Base-by-base conservation (phyloP, 371 early-diverging fungal species). In the Mortierella sp. region DNA sequence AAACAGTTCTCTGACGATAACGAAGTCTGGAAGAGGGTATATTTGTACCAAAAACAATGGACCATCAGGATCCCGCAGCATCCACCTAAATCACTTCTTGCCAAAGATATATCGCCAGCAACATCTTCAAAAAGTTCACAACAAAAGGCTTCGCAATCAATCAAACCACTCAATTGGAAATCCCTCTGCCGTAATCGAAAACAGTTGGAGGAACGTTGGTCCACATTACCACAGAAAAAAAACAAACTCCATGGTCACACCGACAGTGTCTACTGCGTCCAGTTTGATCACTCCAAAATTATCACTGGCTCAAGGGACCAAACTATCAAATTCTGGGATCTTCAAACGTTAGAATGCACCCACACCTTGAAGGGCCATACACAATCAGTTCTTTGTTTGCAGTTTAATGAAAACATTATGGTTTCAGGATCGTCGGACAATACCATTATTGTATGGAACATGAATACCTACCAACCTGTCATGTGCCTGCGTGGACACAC, bases 191-290 rank as follows among this genome's bases (percentile, higher is more conserved):
- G 83, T 61, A 84, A 88, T 70, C 88, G 91, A 8, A 59, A 84
- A 53, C 64, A 49, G 28, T 84, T 93, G 19, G 85, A 88, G 53
- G 59, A 67, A 9, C 83, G 85, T 47, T 91, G 92, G 94, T 64
- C 19, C 13, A 72, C 31, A 9, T 2, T 28, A 66, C 63, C 45
- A 83, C 87, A 37, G 70, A 72, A 75, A 34, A 76, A 84, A 57
- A 86, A 82, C 29, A 87, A 83, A 49, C 74, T 94, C 8, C 43
- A 80, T 0, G 97, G 98, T 1, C 99, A 99, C 79, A 62, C 64
- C 12, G 98, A 98, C 72, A 91, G 96, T 62, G 95, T 99, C 5
- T 96, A 99, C 77, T 98, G 98, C 72, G 86, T 98, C 28, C 98
- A 96, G 76, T 95, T 93, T 76, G 96, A 96, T 76, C 83, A 87